Evolutionary conservation across 805 yeast genomes (phyloP).

Genomic region (Lipomyces spencermartinsiae): DNA sequence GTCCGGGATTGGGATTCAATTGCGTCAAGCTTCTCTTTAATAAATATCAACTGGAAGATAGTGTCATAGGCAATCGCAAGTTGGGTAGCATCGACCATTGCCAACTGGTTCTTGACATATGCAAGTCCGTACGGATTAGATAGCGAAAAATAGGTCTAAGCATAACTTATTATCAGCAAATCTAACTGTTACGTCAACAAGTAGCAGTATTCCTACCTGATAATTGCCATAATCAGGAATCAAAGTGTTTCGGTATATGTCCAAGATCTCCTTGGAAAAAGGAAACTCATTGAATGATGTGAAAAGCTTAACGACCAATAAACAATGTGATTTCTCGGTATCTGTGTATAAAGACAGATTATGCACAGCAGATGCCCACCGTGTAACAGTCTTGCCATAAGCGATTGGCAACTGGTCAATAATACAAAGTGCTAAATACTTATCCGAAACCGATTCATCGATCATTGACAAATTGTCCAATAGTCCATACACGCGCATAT

Average conservation of each 20-base stretch:
- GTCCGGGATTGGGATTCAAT: conserved; percentile 12
- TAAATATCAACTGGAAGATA: conserved; percentile 3
- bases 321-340: not conserved
- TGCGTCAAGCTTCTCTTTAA: conserved; percentile 4
- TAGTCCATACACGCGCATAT: conserved; percentile 19
- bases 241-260: not conserved
- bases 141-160: conserved; percentile 14
- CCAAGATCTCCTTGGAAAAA: conserved; percentile 11
- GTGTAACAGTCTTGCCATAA: not conserved
- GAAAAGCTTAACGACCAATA: not conserved
- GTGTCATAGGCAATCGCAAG: conserved; percentile 11
- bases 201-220: conserved; percentile 16
- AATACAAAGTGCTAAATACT: conserved; percentile 18
- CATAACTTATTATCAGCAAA: not conserved
- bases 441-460: not conserved
- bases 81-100: not conserved
- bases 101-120: conserved; percentile 9
- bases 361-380: conserved; percentile 18
- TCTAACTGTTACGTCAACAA: not conserved
- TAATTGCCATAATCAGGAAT: conserved; percentile 16
- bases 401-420: conserved; percentile 16
- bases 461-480: conserved; percentile 5
- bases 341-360: conserved; percentile 3
- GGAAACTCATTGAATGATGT: conserved; percentile 10
- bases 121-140: conserved; percentile 22